phyloP scores from a whole-genome alignment of 129 eudicot genomes.

The Flaveria ramosissima region DNA sequence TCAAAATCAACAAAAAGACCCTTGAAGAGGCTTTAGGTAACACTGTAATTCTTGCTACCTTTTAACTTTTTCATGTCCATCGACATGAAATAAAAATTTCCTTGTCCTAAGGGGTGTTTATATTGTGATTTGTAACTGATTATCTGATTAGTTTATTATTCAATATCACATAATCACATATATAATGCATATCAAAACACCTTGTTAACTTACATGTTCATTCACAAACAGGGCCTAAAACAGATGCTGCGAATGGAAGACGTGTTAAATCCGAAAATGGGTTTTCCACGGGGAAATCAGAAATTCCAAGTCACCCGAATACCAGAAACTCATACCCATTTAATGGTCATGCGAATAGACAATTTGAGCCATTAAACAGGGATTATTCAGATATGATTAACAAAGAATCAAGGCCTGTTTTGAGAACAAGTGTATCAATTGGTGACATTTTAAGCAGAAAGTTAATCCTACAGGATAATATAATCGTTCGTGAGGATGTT shows the following conservation, averaged over 20 bases:
- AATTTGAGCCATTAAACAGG: constrained; percentile 28
- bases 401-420: constrained; percentile 40
- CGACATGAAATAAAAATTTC: too few relatives aligned
- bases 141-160: too few relatives aligned
- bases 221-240: constrained; percentile 27
- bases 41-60: background rate
- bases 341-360: constrained; percentile 29
- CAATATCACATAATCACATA: too few relatives aligned
- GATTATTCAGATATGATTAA: constrained; percentile 38
- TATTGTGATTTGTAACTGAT: too few relatives aligned
- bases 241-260: constrained; percentile 6
- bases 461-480: constrained; percentile 58
- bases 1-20: constrained; percentile 27
- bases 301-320: constrained; percentile 15
- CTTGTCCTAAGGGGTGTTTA: too few relatives aligned
- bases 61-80: too few relatives aligned
- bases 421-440: constrained; percentile 60
- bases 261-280: too few relatives aligned
- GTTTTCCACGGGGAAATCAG: constrained; percentile 11
- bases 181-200: background rate
- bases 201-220: background rate
- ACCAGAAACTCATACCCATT: constrained; percentile 39
- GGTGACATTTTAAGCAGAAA: constrained; percentile 65
- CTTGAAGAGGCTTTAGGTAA: constrained; percentile 45
- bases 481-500: constrained; percentile 46